These are phyloP conservation scores for Pyricularia sp. DNA, from an alignment of 2,329 filamentous ascomycete genomes.

Conservation along the genomic window DNA sequence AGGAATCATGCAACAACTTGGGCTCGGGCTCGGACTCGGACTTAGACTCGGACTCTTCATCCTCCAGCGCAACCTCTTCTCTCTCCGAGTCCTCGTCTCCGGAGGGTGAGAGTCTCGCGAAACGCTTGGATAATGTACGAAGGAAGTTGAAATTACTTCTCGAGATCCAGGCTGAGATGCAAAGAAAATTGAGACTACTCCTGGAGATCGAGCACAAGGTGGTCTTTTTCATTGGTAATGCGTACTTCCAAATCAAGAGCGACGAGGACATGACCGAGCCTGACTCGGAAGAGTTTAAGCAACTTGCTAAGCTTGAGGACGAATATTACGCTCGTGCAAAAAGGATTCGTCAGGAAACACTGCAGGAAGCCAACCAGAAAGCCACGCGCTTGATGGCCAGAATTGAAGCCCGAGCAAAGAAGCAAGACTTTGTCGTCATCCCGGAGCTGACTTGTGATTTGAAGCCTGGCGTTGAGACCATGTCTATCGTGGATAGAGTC, in stretches of 20 bases:
- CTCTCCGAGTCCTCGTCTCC: background rate
- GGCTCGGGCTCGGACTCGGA: background rate
- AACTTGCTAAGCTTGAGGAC: constrained; percentile 57
- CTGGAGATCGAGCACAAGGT: constrained; percentile 73
- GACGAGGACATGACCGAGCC: constrained; percentile 50
- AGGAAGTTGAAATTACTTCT: constrained; percentile 17
- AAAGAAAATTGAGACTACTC: constrained; percentile 55
- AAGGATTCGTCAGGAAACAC: constrained; percentile 59
- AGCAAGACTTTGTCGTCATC: constrained; percentile 47
- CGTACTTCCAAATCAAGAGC: constrained; percentile 70
- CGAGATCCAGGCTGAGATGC: constrained; percentile 38
- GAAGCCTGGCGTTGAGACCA: constrained; percentile 59
- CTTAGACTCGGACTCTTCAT: background rate
- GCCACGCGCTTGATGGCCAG: constrained; percentile 51
- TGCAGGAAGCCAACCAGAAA: constrained; percentile 44
- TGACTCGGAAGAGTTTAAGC: constrained; percentile 52
- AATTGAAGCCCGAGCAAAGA: constrained; percentile 38
- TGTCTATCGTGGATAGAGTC: constrained; percentile 50
- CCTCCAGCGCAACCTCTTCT: background rate
- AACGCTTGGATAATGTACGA: background rate
- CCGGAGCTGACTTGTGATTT: constrained; percentile 42
- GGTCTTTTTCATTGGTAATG: constrained; percentile 74
- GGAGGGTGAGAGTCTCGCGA: too few species aligned
- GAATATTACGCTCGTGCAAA: constrained; percentile 70
- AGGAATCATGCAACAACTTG: background rate